phyloP scores from a whole-genome alignment of 1,284 basidiomycete genomes.

The Trichosporon sp. region DNA sequence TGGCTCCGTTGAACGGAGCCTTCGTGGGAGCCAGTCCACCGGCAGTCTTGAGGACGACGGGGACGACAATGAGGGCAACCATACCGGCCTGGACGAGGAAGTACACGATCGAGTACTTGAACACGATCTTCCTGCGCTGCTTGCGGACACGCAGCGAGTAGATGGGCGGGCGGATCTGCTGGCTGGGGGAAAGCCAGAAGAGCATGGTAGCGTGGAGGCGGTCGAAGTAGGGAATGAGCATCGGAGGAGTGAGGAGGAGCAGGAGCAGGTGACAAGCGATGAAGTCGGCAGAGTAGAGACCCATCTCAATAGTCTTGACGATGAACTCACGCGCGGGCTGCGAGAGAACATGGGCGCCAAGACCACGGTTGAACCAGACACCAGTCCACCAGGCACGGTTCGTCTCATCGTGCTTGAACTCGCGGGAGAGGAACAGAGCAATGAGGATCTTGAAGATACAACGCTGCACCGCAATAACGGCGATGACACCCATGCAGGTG shows the following conservation, averaged over 20 bases:
- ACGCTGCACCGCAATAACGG: constrained; percentile 83
- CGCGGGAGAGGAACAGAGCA: constrained; percentile 85
- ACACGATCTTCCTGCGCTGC: constrained; percentile 81
- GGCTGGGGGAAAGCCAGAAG: constrained; percentile 66
- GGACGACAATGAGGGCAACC: constrained; percentile 64
- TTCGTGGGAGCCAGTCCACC: constrained; percentile 64
- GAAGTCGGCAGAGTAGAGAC: constrained; percentile 84
- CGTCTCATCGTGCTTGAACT: constrained; percentile 97
- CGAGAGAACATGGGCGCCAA: constrained; percentile 83
- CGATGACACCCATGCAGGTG: constrained; percentile 83
- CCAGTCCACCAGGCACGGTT: constrained; percentile 97
- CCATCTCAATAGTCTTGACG: constrained; percentile 97
- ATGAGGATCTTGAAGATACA: constrained; percentile 90
- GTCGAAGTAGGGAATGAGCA: constrained; percentile 84
- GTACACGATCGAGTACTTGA: constrained; percentile 73
- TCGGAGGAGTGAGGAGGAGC: constrained; percentile 75
- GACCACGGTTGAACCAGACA: constrained; percentile 89
- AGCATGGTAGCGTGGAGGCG: constrained; percentile 83
- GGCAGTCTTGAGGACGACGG: constrained; percentile 63
- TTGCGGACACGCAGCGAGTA: constrained; percentile 86
- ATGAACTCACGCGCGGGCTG: constrained; percentile 93
- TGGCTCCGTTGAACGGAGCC: constrained; percentile 46
- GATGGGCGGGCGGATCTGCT: constrained; percentile 90
- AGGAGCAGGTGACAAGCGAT: constrained; percentile 62
- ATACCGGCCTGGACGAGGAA: constrained; percentile 72